phyloP scores from a whole-genome alignment of 148 eudicot species.

The Heliamphora exappendiculata region DNA sequence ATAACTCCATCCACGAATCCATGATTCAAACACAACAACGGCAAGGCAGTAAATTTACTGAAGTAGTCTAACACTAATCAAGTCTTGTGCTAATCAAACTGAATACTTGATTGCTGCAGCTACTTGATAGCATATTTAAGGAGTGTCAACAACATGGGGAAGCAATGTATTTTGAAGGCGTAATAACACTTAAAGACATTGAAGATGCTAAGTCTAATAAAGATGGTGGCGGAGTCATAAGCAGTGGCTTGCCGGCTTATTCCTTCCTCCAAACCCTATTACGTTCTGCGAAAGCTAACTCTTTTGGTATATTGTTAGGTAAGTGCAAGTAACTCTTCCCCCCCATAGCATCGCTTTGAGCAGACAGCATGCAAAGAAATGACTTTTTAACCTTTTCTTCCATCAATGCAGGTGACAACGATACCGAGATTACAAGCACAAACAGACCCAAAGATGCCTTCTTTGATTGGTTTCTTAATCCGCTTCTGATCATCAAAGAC shows the following conservation, averaged over 20 bases:
- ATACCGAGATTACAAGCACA: slow-evolving; percentile 64
- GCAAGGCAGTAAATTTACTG: background rate
- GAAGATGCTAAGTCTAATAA: slow-evolving; percentile 67
- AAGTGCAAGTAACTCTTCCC: slow-evolving; percentile 19
- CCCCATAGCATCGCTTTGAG: background rate
- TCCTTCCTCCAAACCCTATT: slow-evolving; percentile 57
- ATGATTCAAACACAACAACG: too few species aligned
- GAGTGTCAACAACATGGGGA: slow-evolving; percentile 61
- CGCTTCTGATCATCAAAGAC: slow-evolving; percentile 77
- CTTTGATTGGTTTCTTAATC: slow-evolving; percentile 85
- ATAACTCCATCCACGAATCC: too few species aligned
- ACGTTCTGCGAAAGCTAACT: slow-evolving; percentile 69
- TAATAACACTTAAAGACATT: slow-evolving; percentile 60
- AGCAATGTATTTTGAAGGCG: slow-evolving; percentile 49
- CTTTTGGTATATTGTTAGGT: slow-evolving; percentile 68
- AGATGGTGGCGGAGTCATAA: slow-evolving; percentile 41
- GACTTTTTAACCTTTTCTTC: background rate
- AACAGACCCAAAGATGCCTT: slow-evolving; percentile 75
- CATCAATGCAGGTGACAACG: slow-evolving; percentile 51
- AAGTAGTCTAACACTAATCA: background rate
- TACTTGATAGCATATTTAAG: slow-evolving; percentile 53
- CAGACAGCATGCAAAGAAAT: background rate
- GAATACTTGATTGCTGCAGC: slow-evolving; percentile 27
- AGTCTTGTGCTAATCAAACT: slow-evolving; percentile 9
- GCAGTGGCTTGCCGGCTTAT: slow-evolving; percentile 79